phyloP scores from a whole-genome alignment of 106 monocot species.

The Acanthochlamys bracteata region DNA sequence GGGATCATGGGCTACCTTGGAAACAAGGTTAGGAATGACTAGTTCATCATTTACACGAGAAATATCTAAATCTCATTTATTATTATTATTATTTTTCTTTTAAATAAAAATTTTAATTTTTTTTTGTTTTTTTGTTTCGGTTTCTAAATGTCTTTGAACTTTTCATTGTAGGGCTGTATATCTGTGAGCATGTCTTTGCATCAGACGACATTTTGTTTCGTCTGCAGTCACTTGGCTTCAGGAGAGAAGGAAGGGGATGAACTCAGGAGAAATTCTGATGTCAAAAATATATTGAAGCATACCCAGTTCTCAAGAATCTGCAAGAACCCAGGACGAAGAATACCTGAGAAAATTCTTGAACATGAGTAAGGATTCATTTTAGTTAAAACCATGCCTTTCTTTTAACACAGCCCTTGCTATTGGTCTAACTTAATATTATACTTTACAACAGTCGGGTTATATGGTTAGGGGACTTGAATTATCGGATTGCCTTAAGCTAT shows the following conservation, averaged over 20 bases:
- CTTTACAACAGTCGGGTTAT: constrained; percentile 42
- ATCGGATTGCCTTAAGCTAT: constrained; percentile 64
- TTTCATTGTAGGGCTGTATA: constrained; percentile 41
- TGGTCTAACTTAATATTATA: too few relatives aligned
- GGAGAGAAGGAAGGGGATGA: constrained; percentile 72
- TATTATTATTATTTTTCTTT: neutral
- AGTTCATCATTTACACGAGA: too few relatives aligned
- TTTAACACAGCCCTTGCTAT: too few relatives aligned
- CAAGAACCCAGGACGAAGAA: constrained; percentile 16
- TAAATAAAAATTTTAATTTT: neutral
- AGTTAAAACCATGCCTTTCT: too few relatives aligned
- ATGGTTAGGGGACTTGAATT: constrained; percentile 80
- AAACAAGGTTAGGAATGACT: constrained; percentile 54
- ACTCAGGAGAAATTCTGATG: constrained; percentile 51
- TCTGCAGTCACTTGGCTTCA: constrained; percentile 57
- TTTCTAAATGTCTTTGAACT: neutral
- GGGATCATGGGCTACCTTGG: constrained; percentile 75
- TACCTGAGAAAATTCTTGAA: constrained; percentile 47
- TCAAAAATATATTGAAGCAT: constrained; percentile 40
- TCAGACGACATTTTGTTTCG: constrained; percentile 55
- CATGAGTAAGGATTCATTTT: constrained; percentile 49
- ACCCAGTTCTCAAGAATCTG: constrained; percentile 35
- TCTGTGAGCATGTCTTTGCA: constrained; percentile 59
- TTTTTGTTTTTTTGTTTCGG: neutral
- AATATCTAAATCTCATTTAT: too few relatives aligned